Conservation (phyloP, 768 basidiomycete genomes). For the Tremella fuciformis region DNA sequence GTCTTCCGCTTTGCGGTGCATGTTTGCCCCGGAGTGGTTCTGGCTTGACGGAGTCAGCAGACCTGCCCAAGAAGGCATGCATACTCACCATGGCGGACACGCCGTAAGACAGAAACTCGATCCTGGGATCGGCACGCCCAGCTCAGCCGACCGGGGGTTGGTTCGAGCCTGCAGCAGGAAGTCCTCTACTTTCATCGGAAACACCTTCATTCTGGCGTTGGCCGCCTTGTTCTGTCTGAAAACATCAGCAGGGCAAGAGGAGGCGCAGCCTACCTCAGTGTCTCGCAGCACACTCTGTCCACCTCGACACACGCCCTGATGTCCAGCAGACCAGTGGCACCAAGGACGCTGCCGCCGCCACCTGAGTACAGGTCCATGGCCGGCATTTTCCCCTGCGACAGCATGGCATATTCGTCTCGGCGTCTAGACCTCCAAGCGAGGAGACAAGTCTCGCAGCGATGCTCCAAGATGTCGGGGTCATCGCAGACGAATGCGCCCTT, state of each 20-base stretch:
- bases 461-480: background rate
- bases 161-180: background rate
- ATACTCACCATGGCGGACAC: slow-evolving; percentile 30
- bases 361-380: slow-evolving; percentile 34
- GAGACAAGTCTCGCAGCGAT: background rate
- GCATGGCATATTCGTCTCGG: background rate
- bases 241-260: background rate
- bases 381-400: slow-evolving; percentile 8
- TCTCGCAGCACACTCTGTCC: slow-evolving; percentile 12
- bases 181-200: background rate
- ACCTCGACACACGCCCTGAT: slow-evolving; percentile 3
- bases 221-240: slow-evolving; percentile 1
- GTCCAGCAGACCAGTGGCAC: slow-evolving; percentile 19
- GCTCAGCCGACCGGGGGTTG: background rate
- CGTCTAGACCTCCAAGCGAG: background rate
- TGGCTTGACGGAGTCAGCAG: slow-evolving; percentile 22
- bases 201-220: slow-evolving; percentile 6
- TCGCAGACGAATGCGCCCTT: background rate
- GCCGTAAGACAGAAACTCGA: slow-evolving; percentile 21
- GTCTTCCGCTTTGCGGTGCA: slow-evolving; percentile 11
- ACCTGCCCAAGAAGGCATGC: too few relatives aligned
- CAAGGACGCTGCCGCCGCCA: slow-evolving; percentile 25
- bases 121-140: slow-evolving; percentile 12
- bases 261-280: slow-evolving; percentile 13
- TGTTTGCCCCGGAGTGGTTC: slow-evolving; percentile 33